These are phyloP conservation scores for Coelastrella sp. DNA, from an alignment of 139 green algal genomes.

Conservation along the genomic window DNA sequence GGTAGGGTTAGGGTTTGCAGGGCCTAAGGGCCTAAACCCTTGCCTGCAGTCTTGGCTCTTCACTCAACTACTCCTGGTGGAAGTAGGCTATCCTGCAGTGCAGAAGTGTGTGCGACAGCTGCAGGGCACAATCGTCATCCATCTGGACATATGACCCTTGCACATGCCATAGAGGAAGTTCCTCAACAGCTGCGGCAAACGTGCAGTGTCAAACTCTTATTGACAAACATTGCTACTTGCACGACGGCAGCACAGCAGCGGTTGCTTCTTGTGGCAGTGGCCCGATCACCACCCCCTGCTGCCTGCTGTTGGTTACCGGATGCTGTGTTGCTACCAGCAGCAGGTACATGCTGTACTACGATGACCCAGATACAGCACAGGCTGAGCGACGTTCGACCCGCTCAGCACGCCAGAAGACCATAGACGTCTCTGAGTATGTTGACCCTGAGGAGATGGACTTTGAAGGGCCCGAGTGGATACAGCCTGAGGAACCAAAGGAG, in stretches of 20 bases:
- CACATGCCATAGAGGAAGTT: too few species aligned
- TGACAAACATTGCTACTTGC: background rate
- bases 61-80: too few species aligned
- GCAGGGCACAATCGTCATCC: too few species aligned
- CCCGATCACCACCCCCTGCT: background rate
- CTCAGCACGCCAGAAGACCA: background rate
- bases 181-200: too few species aligned
- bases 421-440: conserved; percentile 1
- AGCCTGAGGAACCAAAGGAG: conserved; percentile 15
- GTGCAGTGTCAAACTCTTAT: too few species aligned
- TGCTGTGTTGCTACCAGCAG: background rate
- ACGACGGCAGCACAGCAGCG: background rate
- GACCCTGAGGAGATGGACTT: conserved; percentile 32
- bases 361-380: background rate
- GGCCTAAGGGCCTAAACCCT: too few species aligned
- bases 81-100: too few species aligned
- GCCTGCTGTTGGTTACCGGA: background rate
- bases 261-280: background rate
- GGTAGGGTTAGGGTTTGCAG: background rate
- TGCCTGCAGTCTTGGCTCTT: too few species aligned
- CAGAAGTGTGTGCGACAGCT: too few species aligned
- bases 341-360: background rate
- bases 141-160: too few species aligned
- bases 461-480: conserved; percentile 24
- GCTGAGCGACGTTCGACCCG: conserved; percentile 18